A percentile compares a stretch with the other conserved stretches of the same genome.
Conservation (phyloP, 495 filamentous ascomycete species). For the Apiosordaria backusii region DNA sequence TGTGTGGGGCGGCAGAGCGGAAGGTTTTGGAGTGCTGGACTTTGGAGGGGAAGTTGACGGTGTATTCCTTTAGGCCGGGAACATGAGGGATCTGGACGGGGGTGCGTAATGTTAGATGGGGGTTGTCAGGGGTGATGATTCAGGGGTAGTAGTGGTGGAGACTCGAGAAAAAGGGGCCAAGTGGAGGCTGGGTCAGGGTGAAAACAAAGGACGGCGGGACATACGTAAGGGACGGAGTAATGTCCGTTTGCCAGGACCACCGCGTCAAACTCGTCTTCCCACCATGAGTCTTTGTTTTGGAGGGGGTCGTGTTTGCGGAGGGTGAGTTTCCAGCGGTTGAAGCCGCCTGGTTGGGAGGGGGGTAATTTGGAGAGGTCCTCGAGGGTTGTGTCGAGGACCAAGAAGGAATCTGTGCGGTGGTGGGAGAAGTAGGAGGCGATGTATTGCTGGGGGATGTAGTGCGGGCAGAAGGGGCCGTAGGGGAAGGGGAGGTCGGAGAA, state of each 20-base stretch:
- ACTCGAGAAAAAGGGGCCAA: too few species aligned
- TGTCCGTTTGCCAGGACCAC: conserved; percentile 50
- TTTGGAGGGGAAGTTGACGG: conserved; percentile 35
- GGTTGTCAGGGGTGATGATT: background rate
- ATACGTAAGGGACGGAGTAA: conserved; percentile 46
- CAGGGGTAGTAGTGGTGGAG: background rate
- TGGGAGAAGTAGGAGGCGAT: conserved; percentile 46
- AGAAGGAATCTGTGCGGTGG: conserved; percentile 36
- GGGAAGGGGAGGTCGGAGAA: conserved; percentile 47
- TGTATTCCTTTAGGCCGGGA: conserved; percentile 40
- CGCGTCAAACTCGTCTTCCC: conserved; percentile 48
- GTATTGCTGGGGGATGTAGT: conserved; percentile 48
- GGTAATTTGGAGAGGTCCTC: conserved; percentile 42
- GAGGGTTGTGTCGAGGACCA: conserved; percentile 48
- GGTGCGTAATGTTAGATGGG: background rate
- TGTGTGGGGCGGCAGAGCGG: conserved; percentile 35
- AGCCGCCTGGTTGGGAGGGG: background rate
- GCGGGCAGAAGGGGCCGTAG: conserved; percentile 50
- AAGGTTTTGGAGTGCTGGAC: conserved; percentile 48
- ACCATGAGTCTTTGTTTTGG: conserved; percentile 45
- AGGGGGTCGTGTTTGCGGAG: conserved; percentile 41
- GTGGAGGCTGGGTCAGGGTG: too few species aligned
- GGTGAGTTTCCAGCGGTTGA: conserved; percentile 43
- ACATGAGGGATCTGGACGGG: conserved; percentile 34
- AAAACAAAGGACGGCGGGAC: background rate